Base-by-base conservation (phyloP, 2,329 filamentous ascomycete species). In the Aureobasidium melanogenum region DNA sequence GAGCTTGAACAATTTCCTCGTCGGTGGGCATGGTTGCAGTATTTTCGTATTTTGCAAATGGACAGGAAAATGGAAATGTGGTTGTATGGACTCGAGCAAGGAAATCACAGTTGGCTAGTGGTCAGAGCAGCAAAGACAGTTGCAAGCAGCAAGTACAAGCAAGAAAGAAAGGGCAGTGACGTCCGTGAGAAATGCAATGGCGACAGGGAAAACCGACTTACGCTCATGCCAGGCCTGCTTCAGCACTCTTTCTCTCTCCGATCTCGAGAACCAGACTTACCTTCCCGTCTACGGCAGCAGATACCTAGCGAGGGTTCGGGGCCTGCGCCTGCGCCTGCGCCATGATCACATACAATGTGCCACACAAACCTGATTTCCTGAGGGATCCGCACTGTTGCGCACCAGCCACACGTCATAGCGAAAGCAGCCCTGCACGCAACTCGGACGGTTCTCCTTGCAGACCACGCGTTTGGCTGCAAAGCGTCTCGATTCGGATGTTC, bases 371-470 rank as follows among this genome's bases (percentile, higher is more conserved):
- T 43, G 56, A 59, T 59, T 59, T 47, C 44, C 44, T 22, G 22
- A 28, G 28, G 30, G 54, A 58, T 58, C 54, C 54, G 39, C 55
- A 34, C 54, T 39, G 38, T 19, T 39, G 38, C 38, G 22, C 39
- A 59, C 56, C 44, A 59, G 56, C 56, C 56, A 59, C 56, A 59
- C 56, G 56, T 59, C 56, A 59, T 59, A 48, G 44, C 43, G 15
- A 38, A n/a, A n/a, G n/a, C 28, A n/a, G 12, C 36, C 30, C 19
- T 46, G 54, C 39, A 55, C 26, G 36, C 52, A 44, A 56, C 34
- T 19, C 24, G 2, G n/a, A 30, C 26, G 41, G 19, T 32, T 0
- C 43, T 47, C 22, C 19, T 58, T 58, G 22, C 28, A 58, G 54
- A 58, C 30, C 26, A 58, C 54, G 54, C 54, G 54, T 58, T 47